Base-by-base conservation (phyloP, 2,329 filamentous ascomycete species). In the Claviceps humidiphila region DNA sequence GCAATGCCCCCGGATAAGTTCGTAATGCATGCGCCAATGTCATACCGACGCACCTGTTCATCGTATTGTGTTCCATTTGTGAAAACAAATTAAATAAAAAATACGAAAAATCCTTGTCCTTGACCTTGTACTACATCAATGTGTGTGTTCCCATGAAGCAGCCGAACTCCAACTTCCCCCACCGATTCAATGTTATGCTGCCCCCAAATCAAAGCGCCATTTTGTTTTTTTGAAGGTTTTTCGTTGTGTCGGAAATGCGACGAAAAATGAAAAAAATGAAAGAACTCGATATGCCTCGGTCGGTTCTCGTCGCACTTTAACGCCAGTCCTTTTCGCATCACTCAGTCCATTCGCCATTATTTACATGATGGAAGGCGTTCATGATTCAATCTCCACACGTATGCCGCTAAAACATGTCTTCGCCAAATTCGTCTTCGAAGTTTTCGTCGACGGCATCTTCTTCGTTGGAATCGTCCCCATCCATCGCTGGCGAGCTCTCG, bases 391-490 rank as follows among this genome's bases (percentile, higher is more conserved):
- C n/a, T 16, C 22, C 5, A 14, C 3, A 42, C n/a, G 3, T 30
- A 22, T n/a, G 24, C 16, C 26, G 6, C 44, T 26, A 43, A 5
- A 50, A 44, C 50, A 51, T 46, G 20, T 51, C 50, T 11, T 51
- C 20, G 16, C 34, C 34, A 20, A 45, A 51, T 22, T 20, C n/a
- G 3, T 47, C 34, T n/a, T 39, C 30, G 8, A 47, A 51, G 1
- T 14, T n/a, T 38, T 6, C 42, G 13, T 41, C 42, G 16, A 6
- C 14, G 16, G 16, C 50, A 47, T 30, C 50, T 16, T 47, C 50
- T 39, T 51, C 37, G 42, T 50, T 44, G 26, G 48, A 50, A 43
- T 50, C 48, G 48, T 44, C 26, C 17, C 17, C 48, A 11, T 50
- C 26, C 40, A 50, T n/a, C 8, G 40, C 26, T 7, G 39, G 48